These are phyloP conservation scores for Leishmania turanica DNA, from an alignment of 208 protist species.

Conservation along the genomic window DNA sequence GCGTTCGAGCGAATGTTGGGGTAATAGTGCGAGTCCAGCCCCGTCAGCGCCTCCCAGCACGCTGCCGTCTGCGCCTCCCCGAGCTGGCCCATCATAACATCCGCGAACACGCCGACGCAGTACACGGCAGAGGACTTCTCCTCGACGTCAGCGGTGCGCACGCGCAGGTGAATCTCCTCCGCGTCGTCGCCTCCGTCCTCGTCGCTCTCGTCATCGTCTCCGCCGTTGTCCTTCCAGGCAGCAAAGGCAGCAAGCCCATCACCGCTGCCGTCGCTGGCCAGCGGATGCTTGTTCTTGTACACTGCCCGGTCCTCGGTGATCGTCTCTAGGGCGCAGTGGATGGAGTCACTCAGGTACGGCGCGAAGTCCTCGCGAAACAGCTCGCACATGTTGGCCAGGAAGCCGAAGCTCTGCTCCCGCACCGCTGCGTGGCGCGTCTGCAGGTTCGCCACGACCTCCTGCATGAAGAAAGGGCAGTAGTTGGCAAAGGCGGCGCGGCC, in stretches of 20 bases:
- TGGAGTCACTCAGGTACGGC: slow-evolving; percentile 65
- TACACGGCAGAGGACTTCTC: slow-evolving; percentile 85
- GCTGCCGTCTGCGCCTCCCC: slow-evolving; percentile 45
- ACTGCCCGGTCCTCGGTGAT: slow-evolving; percentile 64
- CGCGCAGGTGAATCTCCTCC: slow-evolving; percentile 65
- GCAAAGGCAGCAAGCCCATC: slow-evolving; percentile 21
- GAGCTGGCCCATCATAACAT: slow-evolving; percentile 53
- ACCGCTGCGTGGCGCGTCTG: slow-evolving; percentile 50
- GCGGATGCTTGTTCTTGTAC: slow-evolving; percentile 67
- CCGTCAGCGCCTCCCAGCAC: slow-evolving; percentile 55
- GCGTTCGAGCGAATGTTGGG: slow-evolving; percentile 70
- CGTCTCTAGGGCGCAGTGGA: slow-evolving; percentile 61
- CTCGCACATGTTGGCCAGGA: slow-evolving; percentile 85
- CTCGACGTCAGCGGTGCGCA: slow-evolving; percentile 84
- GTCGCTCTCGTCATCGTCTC: slow-evolving; percentile 29
- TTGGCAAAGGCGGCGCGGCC: slow-evolving; percentile 68
- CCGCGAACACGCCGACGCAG: slow-evolving; percentile 81
- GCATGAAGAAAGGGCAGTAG: slow-evolving; percentile 76
- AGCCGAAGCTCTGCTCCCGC: slow-evolving; percentile 87
- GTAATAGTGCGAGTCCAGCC: slow-evolving; percentile 65
- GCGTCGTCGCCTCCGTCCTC: slow-evolving; percentile 55
- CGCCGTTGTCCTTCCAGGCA: slow-evolving; percentile 28
- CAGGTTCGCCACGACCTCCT: slow-evolving; percentile 65
- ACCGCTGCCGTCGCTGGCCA: slow-evolving; percentile 39
- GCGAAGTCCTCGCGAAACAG: slow-evolving; percentile 63